Percentiles rank a stretch among this genome's conserved stretches.
These are phyloP conservation scores for Austroboletus niveus DNA, from an alignment of 1,284 basidiomycete genomes.

Conservation along the genomic window DNA sequence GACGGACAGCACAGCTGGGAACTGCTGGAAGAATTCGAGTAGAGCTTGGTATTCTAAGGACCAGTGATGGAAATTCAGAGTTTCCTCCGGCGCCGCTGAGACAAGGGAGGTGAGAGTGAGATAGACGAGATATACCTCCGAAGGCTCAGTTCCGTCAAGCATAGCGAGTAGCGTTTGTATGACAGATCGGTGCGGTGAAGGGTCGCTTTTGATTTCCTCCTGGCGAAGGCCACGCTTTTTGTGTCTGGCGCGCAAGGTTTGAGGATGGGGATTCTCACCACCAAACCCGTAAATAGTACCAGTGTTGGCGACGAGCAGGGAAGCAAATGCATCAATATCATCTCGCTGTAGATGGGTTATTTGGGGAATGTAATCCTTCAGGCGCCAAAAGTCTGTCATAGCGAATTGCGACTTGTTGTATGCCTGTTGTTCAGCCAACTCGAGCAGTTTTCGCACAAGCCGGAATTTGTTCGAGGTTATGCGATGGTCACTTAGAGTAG, in stretches of 20 bases:
- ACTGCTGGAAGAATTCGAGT: slow-evolving; percentile 51
- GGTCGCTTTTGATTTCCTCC: slow-evolving; percentile 17
- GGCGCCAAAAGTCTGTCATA: slow-evolving; percentile 72
- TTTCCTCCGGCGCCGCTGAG: slow-evolving; percentile 41
- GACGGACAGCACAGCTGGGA: slow-evolving; percentile 35
- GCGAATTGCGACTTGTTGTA: slow-evolving; percentile 49
- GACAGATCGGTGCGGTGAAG: slow-evolving; percentile 47
- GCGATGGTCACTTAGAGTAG: slow-evolving; percentile 51
- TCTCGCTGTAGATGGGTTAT: slow-evolving; percentile 51
- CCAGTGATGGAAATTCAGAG: slow-evolving; percentile 35
- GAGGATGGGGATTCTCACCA: slow-evolving; percentile 43
- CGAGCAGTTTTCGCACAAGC: slow-evolving; percentile 60
- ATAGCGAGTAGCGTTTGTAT: slow-evolving; percentile 55
- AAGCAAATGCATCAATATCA: slow-evolving; percentile 74
- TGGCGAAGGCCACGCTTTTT: slow-evolving; percentile 27
- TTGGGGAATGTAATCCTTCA: slow-evolving; percentile 71
- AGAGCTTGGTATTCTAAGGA: slow-evolving; percentile 47
- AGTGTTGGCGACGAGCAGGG: slow-evolving; percentile 58
- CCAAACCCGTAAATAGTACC: slow-evolving; percentile 61
- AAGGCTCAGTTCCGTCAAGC: slow-evolving; percentile 50
- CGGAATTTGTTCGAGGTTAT: slow-evolving; percentile 73
- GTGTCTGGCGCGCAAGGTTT: slow-evolving; percentile 43
- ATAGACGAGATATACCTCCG: slow-evolving; percentile 58
- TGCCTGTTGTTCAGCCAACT: slow-evolving; percentile 39
- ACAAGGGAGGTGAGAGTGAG: slow-evolving; percentile 58